A percentile compares a stretch with the other conserved stretches of the same genome.
These are phyloP conservation scores for Lactarius deliciosus DNA, from an alignment of 768 basidiomycete genomes.

Conservation along the genomic window DNA sequence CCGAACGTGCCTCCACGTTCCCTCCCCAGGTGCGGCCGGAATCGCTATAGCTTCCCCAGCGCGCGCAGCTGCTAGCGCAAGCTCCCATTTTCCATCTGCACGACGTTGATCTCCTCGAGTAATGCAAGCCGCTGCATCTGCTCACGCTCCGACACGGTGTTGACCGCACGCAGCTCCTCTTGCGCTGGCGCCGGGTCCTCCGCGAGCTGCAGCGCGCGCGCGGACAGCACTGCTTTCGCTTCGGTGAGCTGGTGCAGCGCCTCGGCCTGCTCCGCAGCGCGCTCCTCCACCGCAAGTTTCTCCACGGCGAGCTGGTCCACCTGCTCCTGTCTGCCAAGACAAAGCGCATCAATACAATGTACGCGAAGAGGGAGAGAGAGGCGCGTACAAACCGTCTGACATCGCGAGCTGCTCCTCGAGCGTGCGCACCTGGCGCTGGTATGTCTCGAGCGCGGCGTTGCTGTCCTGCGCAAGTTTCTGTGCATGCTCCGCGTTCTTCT, in stretches of 20 bases:
- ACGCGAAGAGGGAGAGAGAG: no score
- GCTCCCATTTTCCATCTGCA: conserved; percentile 75
- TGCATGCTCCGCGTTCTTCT: conserved; percentile 90
- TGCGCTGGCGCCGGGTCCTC: conserved; percentile 65
- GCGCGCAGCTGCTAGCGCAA: conserved; percentile 69
- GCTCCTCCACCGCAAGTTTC: conserved; percentile 64
- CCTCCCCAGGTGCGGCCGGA: no score
- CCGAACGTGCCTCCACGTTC: not conserved
- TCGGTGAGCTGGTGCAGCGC: conserved; percentile 70
- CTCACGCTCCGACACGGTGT: conserved; percentile 60
- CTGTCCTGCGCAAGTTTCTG: conserved; percentile 92
- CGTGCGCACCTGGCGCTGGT: conserved; percentile 82
- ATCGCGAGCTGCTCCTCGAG: conserved; percentile 72
- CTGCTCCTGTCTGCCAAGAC: conserved; percentile 59
- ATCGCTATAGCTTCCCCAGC: conserved; percentile 49
- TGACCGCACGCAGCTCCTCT: conserved; percentile 58
- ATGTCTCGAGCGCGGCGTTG: conserved; percentile 77
- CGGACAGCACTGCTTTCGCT: conserved; percentile 75
- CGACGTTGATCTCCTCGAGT: conserved; percentile 82
- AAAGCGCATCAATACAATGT: not conserved
- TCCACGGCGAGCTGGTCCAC: conserved; percentile 59
- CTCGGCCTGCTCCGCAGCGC: conserved; percentile 71
- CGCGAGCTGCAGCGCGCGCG: conserved; percentile 67
- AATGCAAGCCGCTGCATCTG: conserved; percentile 80
- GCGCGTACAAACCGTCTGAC: conserved; percentile 51